A percentile compares a stretch with the other conserved stretches of the same genome.
Evolutionary conservation across 352 stramenopile genomes (phyloP).

Genomic region (Salisapilia sapeloensis): DNA sequence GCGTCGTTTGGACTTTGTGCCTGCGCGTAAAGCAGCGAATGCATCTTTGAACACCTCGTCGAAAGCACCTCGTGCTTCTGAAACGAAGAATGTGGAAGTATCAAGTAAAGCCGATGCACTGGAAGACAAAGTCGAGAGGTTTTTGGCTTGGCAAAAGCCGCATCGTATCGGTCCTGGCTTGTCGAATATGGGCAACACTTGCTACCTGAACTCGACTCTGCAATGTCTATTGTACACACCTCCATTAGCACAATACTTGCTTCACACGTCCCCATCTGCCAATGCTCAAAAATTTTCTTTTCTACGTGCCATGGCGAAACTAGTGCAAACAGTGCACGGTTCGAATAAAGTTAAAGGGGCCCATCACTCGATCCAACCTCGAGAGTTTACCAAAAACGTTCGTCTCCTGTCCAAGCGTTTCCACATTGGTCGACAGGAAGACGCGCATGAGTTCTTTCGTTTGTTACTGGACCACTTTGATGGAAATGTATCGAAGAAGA

Average conservation of each 20-base stretch:
- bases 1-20: slow-evolving; percentile 67
- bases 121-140: slow-evolving; percentile 26
- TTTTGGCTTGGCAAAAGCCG: slow-evolving; percentile 40
- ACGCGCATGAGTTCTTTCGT: slow-evolving; percentile 86
- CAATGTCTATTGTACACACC: slow-evolving; percentile 80
- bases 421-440: slow-evolving; percentile 78
- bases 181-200: slow-evolving; percentile 90
- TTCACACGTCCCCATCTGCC: slow-evolving; percentile 41
- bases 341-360: slow-evolving; percentile 7
- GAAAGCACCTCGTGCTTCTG: neutral
- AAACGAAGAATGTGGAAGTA: slow-evolving; percentile 21
- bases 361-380: slow-evolving; percentile 41
- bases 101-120: too few relatives aligned
- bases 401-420: slow-evolving; percentile 74
- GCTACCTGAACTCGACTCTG: slow-evolving; percentile 89
- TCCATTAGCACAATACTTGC: slow-evolving; percentile 74
- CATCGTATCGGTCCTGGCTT: slow-evolving; percentile 68
- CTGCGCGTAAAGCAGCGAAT: slow-evolving; percentile 25
- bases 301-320: slow-evolving; percentile 38
- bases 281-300: slow-evolving; percentile 11
- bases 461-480: slow-evolving; percentile 80
- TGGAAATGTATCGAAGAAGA: slow-evolving; percentile 44
- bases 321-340: slow-evolving; percentile 48
- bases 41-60: slow-evolving; percentile 3
- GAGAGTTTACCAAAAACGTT: slow-evolving; percentile 74